Base-by-base conservation (phyloP, 2,329 filamentous ascomycete genomes). In the Ophiostoma sp. region DNA sequence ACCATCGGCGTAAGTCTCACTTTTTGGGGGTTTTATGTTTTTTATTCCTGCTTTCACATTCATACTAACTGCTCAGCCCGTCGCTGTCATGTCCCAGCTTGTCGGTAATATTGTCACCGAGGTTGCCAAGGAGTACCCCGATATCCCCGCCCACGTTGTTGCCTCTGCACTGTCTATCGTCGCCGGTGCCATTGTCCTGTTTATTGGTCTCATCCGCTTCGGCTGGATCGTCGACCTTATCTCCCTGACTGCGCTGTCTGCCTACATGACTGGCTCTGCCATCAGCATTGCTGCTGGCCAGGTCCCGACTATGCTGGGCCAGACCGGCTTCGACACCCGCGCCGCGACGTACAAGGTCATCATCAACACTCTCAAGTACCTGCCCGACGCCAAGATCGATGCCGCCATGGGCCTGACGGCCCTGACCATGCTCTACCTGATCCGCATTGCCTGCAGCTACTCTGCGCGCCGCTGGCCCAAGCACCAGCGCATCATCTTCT, bases 221-320 rank as follows among this genome's bases (percentile, higher is more conserved):
- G 94, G 95, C 6, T 96, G 93, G 88, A 89, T 98, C 68, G 93
- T 97, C 67, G 93, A 98, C 74, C 86, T 97, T 76, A 97, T 98
- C 75, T 92, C 95, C 1, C 87, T 97, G 70, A 89, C 93, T 1
- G 92, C 94, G 0, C 92, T 98, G 69, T 94, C 92, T 0, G 93
- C 95, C 2, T 98, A 97, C 82, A 97, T 98, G 91, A 98, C 95
- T 0, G 94, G 94, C 2, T 97, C 94, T 5, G 93, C 94, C 69
- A 86, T 99, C 79, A 96, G 87, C 76, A 98, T 99, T 77, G 89
- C 87, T 20, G 86, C 88, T 33, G 94, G 95, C 44, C 95, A 99
- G 79, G 84, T 97, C 5, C 90, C 92, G 1, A 85, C 86, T 1
- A 81, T 98, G 78, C 86, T 99, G 81, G 95, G 95, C 7, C 89